Evolutionary conservation across 2,329 filamentous ascomycete genomes (phyloP).

Genomic region (Sordariomycetes sp.): DNA sequence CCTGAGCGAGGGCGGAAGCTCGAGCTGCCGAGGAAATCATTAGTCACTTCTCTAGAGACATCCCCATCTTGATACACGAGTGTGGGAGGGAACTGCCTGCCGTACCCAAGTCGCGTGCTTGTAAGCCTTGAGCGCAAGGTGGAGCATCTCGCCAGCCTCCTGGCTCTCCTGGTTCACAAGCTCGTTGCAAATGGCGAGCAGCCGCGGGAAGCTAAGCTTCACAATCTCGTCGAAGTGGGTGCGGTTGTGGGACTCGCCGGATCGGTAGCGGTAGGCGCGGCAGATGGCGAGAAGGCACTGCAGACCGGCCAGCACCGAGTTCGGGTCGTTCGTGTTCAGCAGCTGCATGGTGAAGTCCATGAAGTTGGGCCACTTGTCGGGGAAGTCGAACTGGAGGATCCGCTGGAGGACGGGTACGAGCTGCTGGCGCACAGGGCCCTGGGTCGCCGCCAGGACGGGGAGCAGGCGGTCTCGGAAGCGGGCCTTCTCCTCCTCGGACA

Average conservation of each 20-base stretch:
- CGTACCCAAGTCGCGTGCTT: slow-evolving; percentile 93
- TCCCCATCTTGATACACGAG: slow-evolving; percentile 6
- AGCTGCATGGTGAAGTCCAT: slow-evolving; percentile 87
- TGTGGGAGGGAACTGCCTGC: neutral
- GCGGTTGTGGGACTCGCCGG: slow-evolving; percentile 62
- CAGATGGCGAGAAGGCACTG: slow-evolving; percentile 93
- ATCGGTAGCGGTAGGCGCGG: slow-evolving; percentile 90
- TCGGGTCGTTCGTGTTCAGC: slow-evolving; percentile 74
- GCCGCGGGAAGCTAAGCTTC: slow-evolving; percentile 76
- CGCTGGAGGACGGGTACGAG: slow-evolving; percentile 91
- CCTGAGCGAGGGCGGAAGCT: slow-evolving; percentile 68
- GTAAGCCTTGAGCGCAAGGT: slow-evolving; percentile 90
- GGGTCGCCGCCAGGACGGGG: slow-evolving; percentile 73
- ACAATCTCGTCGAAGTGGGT: slow-evolving; percentile 92
- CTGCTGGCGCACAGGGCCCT: slow-evolving; percentile 77
- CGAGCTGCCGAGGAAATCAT: slow-evolving; percentile 49
- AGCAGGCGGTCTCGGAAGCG: slow-evolving; percentile 81
- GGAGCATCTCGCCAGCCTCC: slow-evolving; percentile 94
- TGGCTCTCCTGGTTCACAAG: slow-evolving; percentile 83
- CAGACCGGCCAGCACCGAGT: slow-evolving; percentile 82
- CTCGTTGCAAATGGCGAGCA: slow-evolving; percentile 78
- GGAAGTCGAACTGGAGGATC: slow-evolving; percentile 93
- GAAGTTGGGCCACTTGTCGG: slow-evolving; percentile 86
- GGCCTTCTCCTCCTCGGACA: slow-evolving; percentile 81
- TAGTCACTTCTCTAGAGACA: neutral